These are phyloP conservation scores for Agarophyton chilense DNA, from an alignment of 23 red algal genomes.

Conservation along the genomic window DNA sequence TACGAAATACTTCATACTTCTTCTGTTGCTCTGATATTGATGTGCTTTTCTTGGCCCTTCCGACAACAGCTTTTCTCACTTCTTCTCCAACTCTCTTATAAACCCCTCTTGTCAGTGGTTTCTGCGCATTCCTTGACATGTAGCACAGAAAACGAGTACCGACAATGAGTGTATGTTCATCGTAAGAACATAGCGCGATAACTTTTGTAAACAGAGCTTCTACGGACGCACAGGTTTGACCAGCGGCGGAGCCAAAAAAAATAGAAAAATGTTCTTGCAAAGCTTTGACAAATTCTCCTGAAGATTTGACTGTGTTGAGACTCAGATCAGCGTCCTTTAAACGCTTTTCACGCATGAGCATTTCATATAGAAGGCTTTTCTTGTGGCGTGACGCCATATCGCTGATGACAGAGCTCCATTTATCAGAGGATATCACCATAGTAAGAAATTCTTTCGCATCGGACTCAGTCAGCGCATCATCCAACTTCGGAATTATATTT, in stretches of 20 bases:
- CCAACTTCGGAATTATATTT: conserved; percentile 36
- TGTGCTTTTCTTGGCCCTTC: background rate
- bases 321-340: conserved; percentile 26
- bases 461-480: conserved; percentile 13
- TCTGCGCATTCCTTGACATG: background rate
- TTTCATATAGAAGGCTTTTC: conserved; percentile 20
- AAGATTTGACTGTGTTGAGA: background rate
- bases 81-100: conserved; percentile 30
- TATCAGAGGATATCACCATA: background rate
- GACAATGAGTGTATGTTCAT: conserved; percentile 35
- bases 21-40: background rate
- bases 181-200: conserved; percentile 21
- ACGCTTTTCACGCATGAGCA: conserved; percentile 40
- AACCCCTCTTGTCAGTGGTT: conserved; percentile 1
- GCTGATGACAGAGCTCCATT: conserved; percentile 31
- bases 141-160: background rate
- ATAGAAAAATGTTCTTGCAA: background rate
- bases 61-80: conserved; percentile 28
- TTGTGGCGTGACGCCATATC: conserved; percentile 31
- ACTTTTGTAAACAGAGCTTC: background rate
- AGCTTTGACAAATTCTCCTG: background rate
- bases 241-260: background rate
- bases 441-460: conserved; percentile 19
- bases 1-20: conserved; percentile 10
- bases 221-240: background rate